Conservation (phyloP, 2,329 filamentous ascomycete species). For the Fusarium udum region DNA sequence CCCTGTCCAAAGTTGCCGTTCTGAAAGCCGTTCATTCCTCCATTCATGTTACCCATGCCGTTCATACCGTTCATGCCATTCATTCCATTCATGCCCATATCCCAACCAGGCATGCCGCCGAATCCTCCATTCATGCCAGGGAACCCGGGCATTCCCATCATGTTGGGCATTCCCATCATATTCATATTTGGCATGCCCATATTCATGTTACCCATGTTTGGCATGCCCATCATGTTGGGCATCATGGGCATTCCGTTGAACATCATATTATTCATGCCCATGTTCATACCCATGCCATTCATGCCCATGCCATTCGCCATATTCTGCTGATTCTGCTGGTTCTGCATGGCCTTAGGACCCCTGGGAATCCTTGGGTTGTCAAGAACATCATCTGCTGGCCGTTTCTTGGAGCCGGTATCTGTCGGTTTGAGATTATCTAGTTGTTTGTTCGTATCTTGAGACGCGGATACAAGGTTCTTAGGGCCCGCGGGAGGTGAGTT, state of each 20-base stretch:
- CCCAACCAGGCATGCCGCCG: conserved; percentile 41
- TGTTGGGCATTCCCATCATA: conserved; percentile 46
- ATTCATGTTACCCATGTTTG: conserved; percentile 50
- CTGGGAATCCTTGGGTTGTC: conserved; percentile 73
- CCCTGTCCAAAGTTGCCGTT: conserved; percentile 58
- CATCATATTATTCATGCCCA: conserved; percentile 54
- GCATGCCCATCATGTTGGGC: conserved; percentile 54
- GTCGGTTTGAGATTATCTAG: conserved; percentile 44
- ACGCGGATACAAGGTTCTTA: conserved; percentile 36
- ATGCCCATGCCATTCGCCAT: conserved; percentile 60
- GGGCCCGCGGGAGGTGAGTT: conserved; percentile 46
- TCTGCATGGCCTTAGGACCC: conserved; percentile 72
- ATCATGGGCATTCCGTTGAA: conserved; percentile 55
- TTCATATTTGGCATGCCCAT: conserved; percentile 48
- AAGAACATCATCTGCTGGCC: conserved; percentile 77
- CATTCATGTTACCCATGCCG: conserved; percentile 46
- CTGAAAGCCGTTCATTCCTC: conserved; percentile 47
- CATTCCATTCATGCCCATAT: conserved; percentile 42
- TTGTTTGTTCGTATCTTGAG: conserved; percentile 52
- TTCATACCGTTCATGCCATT: conserved; percentile 37
- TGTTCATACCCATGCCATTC: conserved; percentile 59
- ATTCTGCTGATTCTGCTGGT: conserved; percentile 61
- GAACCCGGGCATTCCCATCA: conserved; percentile 48
- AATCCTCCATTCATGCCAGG: conserved; percentile 45
- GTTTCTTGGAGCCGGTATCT: conserved; percentile 72